A percentile compares a stretch with the other conserved stretches of the same genome.
These are phyloP conservation scores for Usnea hakonensis DNA, from an alignment of 495 filamentous ascomycete genomes.

Conservation along the genomic window DNA sequence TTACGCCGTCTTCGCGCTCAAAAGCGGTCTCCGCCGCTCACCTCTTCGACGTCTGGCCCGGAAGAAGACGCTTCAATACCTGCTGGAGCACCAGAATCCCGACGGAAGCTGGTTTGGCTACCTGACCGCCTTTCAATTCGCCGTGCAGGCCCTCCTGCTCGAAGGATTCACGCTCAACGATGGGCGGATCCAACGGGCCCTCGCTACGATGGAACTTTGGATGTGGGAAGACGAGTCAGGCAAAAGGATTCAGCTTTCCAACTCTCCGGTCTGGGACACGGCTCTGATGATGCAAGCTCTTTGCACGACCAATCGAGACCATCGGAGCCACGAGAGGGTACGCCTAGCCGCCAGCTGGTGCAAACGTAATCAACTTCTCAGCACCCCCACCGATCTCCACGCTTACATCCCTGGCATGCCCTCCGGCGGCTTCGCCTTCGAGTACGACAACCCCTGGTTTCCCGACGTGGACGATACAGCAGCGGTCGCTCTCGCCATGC, in stretches of 20 bases:
- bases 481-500: constrained; percentile 28
- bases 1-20: constrained; percentile 20
- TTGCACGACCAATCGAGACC: constrained; percentile 17
- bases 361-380: constrained; percentile 25
- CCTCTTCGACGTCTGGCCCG: constrained; percentile 20
- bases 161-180: constrained; percentile 26
- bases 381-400: constrained; percentile 29
- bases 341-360: constrained; percentile 28
- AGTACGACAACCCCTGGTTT: constrained; percentile 32
- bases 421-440: constrained; percentile 27
- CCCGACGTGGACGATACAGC: constrained; percentile 44
- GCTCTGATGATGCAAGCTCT: constrained; percentile 31
- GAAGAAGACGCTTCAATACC: constrained; percentile 23
- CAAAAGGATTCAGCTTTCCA: constrained; percentile 21
- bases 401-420: constrained; percentile 23
- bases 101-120: constrained; percentile 30
- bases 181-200: constrained; percentile 7
- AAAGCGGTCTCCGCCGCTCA: constrained; percentile 19
- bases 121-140: constrained; percentile 27
- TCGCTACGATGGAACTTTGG: constrained; percentile 28
- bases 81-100: constrained; percentile 28
- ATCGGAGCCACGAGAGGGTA: constrained; percentile 14
- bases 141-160: constrained; percentile 25
- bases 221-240: constrained; percentile 20
- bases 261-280: constrained; percentile 34